These are phyloP conservation scores for Themeda triandra DNA, from an alignment of 176 grass and related monocot species.

Conservation along the genomic window DNA sequence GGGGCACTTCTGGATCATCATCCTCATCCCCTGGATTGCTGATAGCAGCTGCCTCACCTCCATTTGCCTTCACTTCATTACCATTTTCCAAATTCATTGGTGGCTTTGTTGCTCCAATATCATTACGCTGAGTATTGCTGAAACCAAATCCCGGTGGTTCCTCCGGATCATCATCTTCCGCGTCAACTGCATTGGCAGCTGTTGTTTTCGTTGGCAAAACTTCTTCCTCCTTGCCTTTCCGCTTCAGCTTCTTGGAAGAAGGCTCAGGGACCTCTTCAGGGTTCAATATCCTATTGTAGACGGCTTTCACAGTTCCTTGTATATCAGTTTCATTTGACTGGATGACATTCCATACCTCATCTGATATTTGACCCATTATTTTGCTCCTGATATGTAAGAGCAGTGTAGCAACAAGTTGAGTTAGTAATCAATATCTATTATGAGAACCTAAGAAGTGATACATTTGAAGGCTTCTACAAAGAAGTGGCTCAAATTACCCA, in stretches of 20 bases:
- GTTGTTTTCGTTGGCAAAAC: constrained; percentile 14
- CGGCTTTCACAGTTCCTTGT: constrained; percentile 46
- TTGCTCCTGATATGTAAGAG: constrained; percentile 53
- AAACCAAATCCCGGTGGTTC: constrained; percentile 59
- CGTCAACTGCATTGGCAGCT: constrained; percentile 10
- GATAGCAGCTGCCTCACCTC: constrained; percentile 7
- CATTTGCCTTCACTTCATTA: constrained; percentile 23
- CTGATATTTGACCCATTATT: constrained; percentile 79
- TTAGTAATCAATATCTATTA: constrained; percentile 2
- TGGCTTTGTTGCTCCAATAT: background rate
- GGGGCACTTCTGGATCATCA: constrained; percentile 61
- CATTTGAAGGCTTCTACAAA: constrained; percentile 12
- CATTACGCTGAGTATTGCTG: constrained; percentile 27
- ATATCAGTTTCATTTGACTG: constrained; percentile 65
- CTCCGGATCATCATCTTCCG: constrained; percentile 47
- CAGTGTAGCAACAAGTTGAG: background rate
- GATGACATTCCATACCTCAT: constrained; percentile 66
- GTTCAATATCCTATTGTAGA: constrained; percentile 62
- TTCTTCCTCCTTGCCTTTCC: constrained; percentile 30
- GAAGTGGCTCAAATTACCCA: constrained; percentile 46
- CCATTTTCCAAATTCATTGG: constrained; percentile 11
- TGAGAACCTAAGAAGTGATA: background rate
- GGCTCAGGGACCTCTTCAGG: constrained; percentile 26
- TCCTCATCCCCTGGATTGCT: background rate
- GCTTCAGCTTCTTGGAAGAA: constrained; percentile 40